These are phyloP conservation scores for Rhodotorula paludigena DNA, from an alignment of 768 basidiomycete genomes.

Conservation along the genomic window DNA sequence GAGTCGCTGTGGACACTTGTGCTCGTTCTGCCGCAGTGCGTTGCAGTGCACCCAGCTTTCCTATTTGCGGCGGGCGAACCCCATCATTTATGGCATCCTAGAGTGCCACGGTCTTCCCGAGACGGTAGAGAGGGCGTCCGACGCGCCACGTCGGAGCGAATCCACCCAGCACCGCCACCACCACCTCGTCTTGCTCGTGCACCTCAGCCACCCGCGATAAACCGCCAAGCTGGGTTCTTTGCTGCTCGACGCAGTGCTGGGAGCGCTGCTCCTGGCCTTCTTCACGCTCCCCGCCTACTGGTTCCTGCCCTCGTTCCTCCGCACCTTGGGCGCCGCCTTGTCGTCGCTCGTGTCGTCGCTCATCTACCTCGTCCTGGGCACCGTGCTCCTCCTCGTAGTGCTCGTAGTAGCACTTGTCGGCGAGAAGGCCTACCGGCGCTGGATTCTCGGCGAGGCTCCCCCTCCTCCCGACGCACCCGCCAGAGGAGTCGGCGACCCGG, in stretches of 20 bases:
- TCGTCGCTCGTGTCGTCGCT: slow-evolving; percentile 1
- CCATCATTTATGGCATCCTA: too few species aligned
- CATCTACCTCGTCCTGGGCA: not conserved
- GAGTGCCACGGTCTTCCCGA: too few species aligned
- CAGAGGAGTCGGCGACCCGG: not conserved
- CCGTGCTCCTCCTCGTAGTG: not conserved
- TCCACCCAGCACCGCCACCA: too few species aligned
- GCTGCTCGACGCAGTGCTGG: not conserved
- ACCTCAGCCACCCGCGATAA: not conserved
- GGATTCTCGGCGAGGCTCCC: not conserved
- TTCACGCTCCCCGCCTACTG: slow-evolving; percentile 19
- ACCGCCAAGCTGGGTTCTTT: not conserved
- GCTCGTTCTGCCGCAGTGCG: not conserved
- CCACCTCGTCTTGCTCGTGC: not conserved
- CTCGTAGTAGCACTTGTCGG: slow-evolving; percentile 14
- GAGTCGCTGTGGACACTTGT: too few species aligned
- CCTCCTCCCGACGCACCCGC: not conserved
- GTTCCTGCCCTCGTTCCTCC: slow-evolving; percentile 11
- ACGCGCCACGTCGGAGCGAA: not conserved
- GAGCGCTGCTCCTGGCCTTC: not conserved
- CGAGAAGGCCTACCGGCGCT: slow-evolving; percentile 24
- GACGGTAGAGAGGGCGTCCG: too few species aligned
- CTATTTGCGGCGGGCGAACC: not conserved
- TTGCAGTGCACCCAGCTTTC: not conserved
- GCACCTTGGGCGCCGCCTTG: not conserved